phyloP scores from a whole-genome alignment of 345 rosid species.

The Eucalyptus erythrocorys region DNA sequence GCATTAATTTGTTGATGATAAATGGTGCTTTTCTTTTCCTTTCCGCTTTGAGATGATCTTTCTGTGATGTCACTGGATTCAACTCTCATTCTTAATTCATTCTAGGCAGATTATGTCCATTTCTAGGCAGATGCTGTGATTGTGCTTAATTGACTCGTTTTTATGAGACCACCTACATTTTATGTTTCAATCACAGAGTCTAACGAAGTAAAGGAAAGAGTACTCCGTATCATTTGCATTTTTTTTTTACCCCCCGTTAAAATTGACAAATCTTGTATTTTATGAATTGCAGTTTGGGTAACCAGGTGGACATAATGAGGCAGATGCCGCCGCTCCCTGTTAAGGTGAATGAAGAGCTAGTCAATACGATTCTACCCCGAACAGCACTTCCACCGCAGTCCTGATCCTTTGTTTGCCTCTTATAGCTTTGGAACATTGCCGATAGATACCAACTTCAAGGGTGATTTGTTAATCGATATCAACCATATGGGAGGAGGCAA shows the following conservation, averaged over 20 bases:
- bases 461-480: not conserved
- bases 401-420: conserved; percentile 3
- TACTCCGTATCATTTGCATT: not conserved
- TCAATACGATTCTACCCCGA: conserved; percentile 20
- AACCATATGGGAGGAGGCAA: not conserved
- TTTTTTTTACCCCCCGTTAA: not conserved
- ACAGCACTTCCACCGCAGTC: conserved; percentile 9
- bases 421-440: not conserved
- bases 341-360: conserved; percentile 41
- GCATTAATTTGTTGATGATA: not conserved
- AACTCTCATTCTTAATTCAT: not conserved
- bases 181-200: not conserved
- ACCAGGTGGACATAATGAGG: conserved; percentile 48
- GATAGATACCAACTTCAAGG: not conserved
- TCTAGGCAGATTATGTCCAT: not conserved
- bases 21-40: not conserved
- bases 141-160: not conserved
- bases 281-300: conserved; percentile 34
- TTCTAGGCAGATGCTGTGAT: not conserved
- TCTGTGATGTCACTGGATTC: not conserved
- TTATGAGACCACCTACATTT: not conserved
- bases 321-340: conserved; percentile 67
- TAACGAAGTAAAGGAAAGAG: not conserved
- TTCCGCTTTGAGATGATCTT: not conserved
- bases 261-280: not conserved